Evolutionary conservation across 495 filamentous ascomycete genomes (phyloP).

Genomic region (Clohesyomyces aquaticus): DNA sequence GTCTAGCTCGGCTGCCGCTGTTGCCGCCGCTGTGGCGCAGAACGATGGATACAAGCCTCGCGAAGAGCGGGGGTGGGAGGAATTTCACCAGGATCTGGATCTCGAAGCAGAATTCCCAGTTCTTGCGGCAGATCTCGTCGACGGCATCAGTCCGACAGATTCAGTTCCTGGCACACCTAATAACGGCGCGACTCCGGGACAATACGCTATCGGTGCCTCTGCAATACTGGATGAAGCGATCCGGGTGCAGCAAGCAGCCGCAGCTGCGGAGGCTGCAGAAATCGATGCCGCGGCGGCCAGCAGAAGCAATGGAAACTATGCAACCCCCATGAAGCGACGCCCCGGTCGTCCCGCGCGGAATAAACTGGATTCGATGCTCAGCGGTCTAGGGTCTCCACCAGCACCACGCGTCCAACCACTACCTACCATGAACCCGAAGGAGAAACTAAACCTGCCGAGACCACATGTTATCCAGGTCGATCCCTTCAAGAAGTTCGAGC

Average conservation of each 20-base stretch:
- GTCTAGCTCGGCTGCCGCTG: constrained; percentile 81
- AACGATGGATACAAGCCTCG: constrained; percentile 95
- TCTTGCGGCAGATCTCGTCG: constrained; percentile 82
- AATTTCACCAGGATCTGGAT: constrained; percentile 94
- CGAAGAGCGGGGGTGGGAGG: constrained; percentile 95
- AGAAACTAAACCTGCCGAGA: constrained; percentile 67
- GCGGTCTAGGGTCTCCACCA: constrained; percentile 61
- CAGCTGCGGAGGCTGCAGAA: constrained; percentile 15
- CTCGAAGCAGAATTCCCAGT: constrained; percentile 77
- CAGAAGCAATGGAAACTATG: constrained; percentile 22
- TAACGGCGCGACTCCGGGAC: constrained; percentile 24
- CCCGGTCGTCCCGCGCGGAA: constrained; percentile 64
- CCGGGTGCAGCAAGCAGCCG: constrained; percentile 28
- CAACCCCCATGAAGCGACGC: constrained; percentile 56
- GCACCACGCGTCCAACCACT: constrained; percentile 62
- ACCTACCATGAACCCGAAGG: constrained; percentile 68
- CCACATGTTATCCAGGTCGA: constrained; percentile 62
- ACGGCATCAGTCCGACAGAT: constrained; percentile 57
- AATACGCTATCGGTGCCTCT: constrained; percentile 35
- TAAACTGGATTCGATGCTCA: constrained; percentile 63
- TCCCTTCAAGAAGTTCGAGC: constrained; percentile 64
- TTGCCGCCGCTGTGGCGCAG: constrained; percentile 80
- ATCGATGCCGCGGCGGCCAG: constrained; percentile 21
- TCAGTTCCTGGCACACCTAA: constrained; percentile 32
- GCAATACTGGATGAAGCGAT: constrained; percentile 36